Percentiles rank a stretch among this genome's conserved stretches.
Conservation (phyloP, 2,329 filamentous ascomycete genomes). For the Ophidiomyces ophidiicola region DNA sequence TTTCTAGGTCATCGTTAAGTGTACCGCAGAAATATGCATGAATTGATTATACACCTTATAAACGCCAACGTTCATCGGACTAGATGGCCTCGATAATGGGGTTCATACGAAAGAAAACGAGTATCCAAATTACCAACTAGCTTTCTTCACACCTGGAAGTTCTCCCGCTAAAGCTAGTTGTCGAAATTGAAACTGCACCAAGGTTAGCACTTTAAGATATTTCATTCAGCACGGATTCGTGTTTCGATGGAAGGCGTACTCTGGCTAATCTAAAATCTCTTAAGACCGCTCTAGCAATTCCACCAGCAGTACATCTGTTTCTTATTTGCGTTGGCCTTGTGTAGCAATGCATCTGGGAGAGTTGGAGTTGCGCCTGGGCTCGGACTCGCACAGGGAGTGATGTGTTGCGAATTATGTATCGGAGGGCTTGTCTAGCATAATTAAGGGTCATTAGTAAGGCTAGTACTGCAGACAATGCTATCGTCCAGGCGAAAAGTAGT, state of each 20-base stretch:
- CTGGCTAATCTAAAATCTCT: conserved; percentile 84
- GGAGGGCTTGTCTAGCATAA: conserved; percentile 64
- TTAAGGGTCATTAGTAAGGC: conserved; percentile 3
- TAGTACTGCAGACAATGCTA: background rate
- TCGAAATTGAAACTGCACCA: conserved; percentile 79
- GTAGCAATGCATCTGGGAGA: conserved; percentile 92
- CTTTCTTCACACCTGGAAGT: conserved; percentile 86
- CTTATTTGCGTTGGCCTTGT: conserved; percentile 86
- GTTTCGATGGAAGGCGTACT: conserved; percentile 45
- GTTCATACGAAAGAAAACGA: too few species aligned
- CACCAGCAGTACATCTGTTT: conserved; percentile 84
- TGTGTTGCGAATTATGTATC: conserved; percentile 89
- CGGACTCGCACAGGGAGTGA: conserved; percentile 68
- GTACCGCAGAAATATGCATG: background rate
- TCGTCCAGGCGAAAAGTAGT: background rate
- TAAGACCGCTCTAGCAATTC: conserved; percentile 81
- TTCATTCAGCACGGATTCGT: background rate
- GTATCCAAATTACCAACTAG: conserved; percentile 85
- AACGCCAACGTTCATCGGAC: background rate
- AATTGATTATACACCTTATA: background rate
- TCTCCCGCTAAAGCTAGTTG: conserved; percentile 75
- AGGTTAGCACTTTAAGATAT: conserved; percentile 17
- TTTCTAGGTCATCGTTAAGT: too few species aligned
- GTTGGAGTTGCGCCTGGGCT: conserved; percentile 82
- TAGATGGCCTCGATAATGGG: too few species aligned